Evolutionary conservation across 2,329 filamentous ascomycete genomes (phyloP), one percentile per base, ranked within the genome.

Genomic region (Sporothrix pallida): DNA sequence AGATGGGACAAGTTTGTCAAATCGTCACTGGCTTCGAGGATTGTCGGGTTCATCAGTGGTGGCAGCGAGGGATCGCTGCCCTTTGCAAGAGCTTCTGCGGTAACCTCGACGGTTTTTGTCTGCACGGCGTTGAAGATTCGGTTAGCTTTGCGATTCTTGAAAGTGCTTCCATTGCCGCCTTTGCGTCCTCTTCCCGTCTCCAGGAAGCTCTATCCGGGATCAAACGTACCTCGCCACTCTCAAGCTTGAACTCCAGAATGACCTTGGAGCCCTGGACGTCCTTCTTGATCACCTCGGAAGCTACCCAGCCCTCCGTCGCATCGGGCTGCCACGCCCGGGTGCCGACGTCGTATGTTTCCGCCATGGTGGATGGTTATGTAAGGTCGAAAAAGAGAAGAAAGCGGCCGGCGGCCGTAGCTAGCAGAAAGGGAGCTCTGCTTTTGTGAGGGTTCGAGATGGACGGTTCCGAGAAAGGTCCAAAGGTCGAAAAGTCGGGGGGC

Each of bases 311-410:
- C 84, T 99, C 95, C 75, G 93, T 93, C 82, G 90, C 86, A 86
- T 99, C 96, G 79, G 96, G 95, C 89, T 98, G 96, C 96, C 96
- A 99, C 82, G 95, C 96, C 89, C 94, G 91, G 80, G 95, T 98
- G 81, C 95, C 96, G 81, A 98, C 90, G 87, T 98, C 95, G 86
- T 97, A 98, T 82, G 90, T 93, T 84, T 97, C 93, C 86, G 94
- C 93, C 95, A 97, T 97, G 84, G 81, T 75, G 54, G 23, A n/a
- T 50, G 20, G 62, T 17, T 23, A 37, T 54, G n/a, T 6, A 42
- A 13, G 20, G 23, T 54, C 82, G 82, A 72, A 69, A 42, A 82
- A 82, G 70, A 71, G 82, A 82, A 73, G 71, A 37, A 82, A 72
- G 72, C 75, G 76, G 77, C 78, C 75, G 74, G 44, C 73, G 75